A percentile compares a stretch with the other conserved stretches of the same genome.
phyloP scores from a whole-genome alignment of 2,329 filamentous ascomycete genomes.

The Aspergillus uvarum region DNA sequence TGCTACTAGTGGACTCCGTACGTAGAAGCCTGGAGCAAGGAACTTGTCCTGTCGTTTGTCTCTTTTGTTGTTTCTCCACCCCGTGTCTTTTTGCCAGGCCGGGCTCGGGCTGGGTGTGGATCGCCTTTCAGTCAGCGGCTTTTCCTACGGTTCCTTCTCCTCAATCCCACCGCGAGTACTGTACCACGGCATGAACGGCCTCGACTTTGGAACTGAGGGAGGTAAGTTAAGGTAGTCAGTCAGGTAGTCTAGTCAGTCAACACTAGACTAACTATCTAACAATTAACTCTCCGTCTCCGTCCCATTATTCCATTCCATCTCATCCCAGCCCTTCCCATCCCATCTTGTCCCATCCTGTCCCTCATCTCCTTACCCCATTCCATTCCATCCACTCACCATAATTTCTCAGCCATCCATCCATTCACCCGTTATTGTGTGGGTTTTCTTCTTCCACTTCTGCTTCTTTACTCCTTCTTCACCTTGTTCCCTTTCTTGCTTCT shows the following conservation, averaged over 20 bases:
- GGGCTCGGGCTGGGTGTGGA: slow-evolving; percentile 6
- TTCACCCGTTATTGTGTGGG: slow-evolving; percentile 2
- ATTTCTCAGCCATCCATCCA: background rate
- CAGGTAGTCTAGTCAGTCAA: background rate
- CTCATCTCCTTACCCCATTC: background rate
- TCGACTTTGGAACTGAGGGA: background rate
- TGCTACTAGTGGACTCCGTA: background rate
- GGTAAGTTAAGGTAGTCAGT: no score
- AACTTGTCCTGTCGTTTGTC: background rate
- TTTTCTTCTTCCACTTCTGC: slow-evolving; percentile 1
- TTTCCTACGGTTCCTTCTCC: background rate
- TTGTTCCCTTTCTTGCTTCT: slow-evolving; percentile 5
- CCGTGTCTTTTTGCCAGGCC: background rate
- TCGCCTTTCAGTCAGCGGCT: background rate
- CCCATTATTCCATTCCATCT: background rate
- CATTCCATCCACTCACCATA: slow-evolving; percentile 3
- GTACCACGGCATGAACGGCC: slow-evolving; percentile 1
- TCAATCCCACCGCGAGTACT: slow-evolving; percentile 4
- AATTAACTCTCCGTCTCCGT: background rate
- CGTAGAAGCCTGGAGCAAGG: background rate
- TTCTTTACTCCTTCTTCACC: slow-evolving; percentile 5
- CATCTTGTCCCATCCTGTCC: no score
- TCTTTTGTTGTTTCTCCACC: slow-evolving; percentile 1
- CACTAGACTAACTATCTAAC: background rate
- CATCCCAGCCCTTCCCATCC: no score